Evolutionary conservation across 345 rosid species (phyloP), one percentile per base, ranked within the genome.

Genomic region (Acer yangbiense): DNA sequence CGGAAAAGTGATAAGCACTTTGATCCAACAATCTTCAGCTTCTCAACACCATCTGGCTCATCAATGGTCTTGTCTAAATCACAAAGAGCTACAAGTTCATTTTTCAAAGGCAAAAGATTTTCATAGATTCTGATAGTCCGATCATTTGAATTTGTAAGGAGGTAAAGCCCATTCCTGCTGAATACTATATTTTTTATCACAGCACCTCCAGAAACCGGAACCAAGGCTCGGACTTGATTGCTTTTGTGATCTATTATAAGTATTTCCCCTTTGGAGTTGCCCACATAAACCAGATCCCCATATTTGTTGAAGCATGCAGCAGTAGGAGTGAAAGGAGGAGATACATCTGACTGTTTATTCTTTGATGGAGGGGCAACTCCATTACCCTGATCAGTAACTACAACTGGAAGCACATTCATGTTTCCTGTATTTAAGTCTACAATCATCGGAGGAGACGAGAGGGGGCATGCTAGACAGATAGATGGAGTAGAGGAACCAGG

Each of bases 181-280:
- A 94, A 94, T 35, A 92, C 90, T 5, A 94, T 90, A 84, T 94
- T 97, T 82, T 92, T 94, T 60, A 97, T 90, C 63, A 90, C 88
- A 64, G 98, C 89, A 58, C 90, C 91, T 14, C 93, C 92, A 62
- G 91, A 78, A 70, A 88, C 84, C 65, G 93, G 86, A 83, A 94
- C 81, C 82, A 91, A 72, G 70, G 98, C 99, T 79, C 81, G 92
- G 63, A 90, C 86, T 78, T 88, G 76, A 70, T 87, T 83, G 73
- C 82, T 89, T 80, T 81, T 88, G 78, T 92, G 89, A 81, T 97
- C 99, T 54, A 93, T 81, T 67, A 97, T 79, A 81, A 97, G 95
- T 82, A 97, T 90, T 77, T 97, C 99, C 69, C 99, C 99, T 86
- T 90, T 97, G 6, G 98, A 92, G 72, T 94, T 97, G 20, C 99